Conservation (phyloP, 1,284 basidiomycete genomes). For the Cutaneotrichosporon daszewskae region DNA sequence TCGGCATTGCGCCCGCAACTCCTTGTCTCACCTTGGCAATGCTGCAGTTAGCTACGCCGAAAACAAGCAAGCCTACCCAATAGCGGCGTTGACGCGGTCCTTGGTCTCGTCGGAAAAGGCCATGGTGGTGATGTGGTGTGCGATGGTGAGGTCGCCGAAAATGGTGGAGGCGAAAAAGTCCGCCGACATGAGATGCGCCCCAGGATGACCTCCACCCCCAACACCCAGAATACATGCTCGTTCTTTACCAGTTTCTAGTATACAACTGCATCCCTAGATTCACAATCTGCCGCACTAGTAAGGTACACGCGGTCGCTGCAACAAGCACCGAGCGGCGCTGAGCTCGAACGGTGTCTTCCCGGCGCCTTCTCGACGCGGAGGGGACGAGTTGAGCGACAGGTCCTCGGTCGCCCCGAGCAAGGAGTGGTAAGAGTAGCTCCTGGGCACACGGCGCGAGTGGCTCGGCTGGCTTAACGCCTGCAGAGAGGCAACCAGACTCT, state of each 20-base stretch:
- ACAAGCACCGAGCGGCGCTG: constrained; percentile 33
- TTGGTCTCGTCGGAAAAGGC: constrained; percentile 49
- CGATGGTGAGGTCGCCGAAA: neutral
- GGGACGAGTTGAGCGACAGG: neutral
- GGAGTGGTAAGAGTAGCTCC: constrained; percentile 6
- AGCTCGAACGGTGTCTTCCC: constrained; percentile 41
- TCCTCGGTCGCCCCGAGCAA: constrained; percentile 6
- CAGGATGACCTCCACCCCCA: neutral
- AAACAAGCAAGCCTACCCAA: constrained; percentile 32
- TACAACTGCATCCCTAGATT: too few relatives aligned
- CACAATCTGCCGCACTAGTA: too few relatives aligned
- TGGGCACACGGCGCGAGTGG: neutral
- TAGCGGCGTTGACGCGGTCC: constrained; percentile 45
- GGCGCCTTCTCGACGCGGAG: neutral
- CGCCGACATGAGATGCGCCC: too few relatives aligned
- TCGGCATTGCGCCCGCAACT: neutral
- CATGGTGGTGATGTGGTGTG: constrained; percentile 25
- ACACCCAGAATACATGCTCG: neutral
- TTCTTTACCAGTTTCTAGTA: too few relatives aligned
- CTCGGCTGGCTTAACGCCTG: constrained; percentile 16
- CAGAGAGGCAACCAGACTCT: constrained; percentile 32
- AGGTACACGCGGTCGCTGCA: constrained; percentile 32
- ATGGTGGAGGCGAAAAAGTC: neutral
- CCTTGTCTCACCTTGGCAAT: constrained; percentile 15
- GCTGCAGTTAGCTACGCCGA: constrained; percentile 7